phyloP scores from a whole-genome alignment of 345 rosid genomes.

The Excoecaria agallocha region DNA sequence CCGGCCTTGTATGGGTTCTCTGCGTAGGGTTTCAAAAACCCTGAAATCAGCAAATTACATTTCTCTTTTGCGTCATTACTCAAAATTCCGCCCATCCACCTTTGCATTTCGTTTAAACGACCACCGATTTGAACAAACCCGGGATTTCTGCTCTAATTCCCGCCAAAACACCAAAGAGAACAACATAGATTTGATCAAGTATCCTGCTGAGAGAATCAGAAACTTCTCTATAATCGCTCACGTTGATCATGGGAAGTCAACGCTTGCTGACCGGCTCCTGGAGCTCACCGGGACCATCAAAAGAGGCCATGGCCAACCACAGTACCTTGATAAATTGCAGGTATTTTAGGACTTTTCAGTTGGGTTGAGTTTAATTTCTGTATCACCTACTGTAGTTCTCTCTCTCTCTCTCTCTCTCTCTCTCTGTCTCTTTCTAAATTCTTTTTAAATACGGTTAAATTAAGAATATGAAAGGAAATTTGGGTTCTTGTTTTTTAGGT shows the following conservation, averaged over 20 bases:
- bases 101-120: conserved; percentile 9
- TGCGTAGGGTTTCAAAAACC: conserved; percentile 53
- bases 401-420: no score
- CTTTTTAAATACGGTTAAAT: background rate
- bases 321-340: conserved; percentile 95
- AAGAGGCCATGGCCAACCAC: conserved; percentile 95
- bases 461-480: background rate
- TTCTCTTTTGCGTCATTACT: background rate
- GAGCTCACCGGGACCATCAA: conserved; percentile 95
- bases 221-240: conserved; percentile 97
- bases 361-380: background rate
- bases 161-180: conserved; percentile 44
- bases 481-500: conserved; percentile 47
- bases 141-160: conserved; percentile 52
- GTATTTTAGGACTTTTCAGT: conserved; percentile 19
- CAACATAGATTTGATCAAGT: conserved; percentile 59
- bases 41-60: conserved; percentile 31
- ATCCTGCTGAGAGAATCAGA: conserved; percentile 72
- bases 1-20: conserved; percentile 46
- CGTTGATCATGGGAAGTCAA: conserved; percentile 93
- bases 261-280: conserved; percentile 92
- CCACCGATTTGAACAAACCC: conserved; percentile 20
- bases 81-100: conserved; percentile 19
- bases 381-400: background rate
- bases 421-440: no score